Base-by-base conservation (phyloP, 2,329 filamentous ascomycete genomes). In the Phyllosticta paracitricarpa region DNA sequence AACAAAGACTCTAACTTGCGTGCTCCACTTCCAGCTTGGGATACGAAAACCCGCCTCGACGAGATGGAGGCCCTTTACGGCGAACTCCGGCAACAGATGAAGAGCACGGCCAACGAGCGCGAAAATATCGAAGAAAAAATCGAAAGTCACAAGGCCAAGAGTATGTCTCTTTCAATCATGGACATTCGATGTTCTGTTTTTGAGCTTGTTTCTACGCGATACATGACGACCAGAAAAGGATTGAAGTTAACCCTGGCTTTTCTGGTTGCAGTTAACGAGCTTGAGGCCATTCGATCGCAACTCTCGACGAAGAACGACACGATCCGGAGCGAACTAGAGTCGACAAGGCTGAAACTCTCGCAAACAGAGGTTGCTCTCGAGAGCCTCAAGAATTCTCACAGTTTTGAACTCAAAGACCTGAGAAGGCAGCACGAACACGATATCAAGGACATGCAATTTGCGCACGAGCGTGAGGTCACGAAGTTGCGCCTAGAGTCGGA, bases 61-160 rank as follows among this genome's bases (percentile, higher is more conserved):
- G 82, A 85, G 63, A 87, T 97, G 76, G 89, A 96, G 68, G 79
- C 80, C 19, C 81, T 93, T 68, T 91, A 91, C 70, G 81, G 82
- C 56, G 79, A 82, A 63, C 79, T 97, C 64, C 87, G 88, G 69
- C 81, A 87, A 62, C 86, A 88, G 65, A 84, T 97, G 70, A 84
- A 85, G 62, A 81, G 82, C 33, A 86, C 88, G 24, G 81, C 87
- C 10, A 82, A 81, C 51, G 86, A 90, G 60, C 86, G 84, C 67
- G 86, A 83, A 61, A 82, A 80, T 4, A 79, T 91, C 63, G 90
- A 93, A 67, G 88, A 94, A 64, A 83, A 86, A 0, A 80, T 95
- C 54, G 84, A 87, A 17, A 68, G 89, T 9, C 88, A 89, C 65
- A 95, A 93, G 70, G 82, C 80, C 58, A 84, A 86, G 81, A 84